phyloP scores from a whole-genome alignment of 495 filamentous ascomycete species.

The Sordaria brevicollis region DNA sequence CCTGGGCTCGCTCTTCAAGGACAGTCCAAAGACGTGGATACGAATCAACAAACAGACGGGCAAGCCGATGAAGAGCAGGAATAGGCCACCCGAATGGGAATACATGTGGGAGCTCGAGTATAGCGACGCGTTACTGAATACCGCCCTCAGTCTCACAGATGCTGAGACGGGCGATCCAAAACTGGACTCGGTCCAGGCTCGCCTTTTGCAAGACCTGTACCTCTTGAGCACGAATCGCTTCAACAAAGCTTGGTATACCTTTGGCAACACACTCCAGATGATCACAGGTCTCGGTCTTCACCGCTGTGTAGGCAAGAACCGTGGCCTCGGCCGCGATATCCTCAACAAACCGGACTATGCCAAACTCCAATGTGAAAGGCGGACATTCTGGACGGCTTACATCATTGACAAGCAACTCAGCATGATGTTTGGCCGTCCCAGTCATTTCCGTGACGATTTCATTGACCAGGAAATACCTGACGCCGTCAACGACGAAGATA shows the following conservation, averaged over 20 bases:
- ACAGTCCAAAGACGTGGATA: not conserved
- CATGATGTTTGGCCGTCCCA: constrained; percentile 43
- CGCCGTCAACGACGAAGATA: constrained; percentile 43
- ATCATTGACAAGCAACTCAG: constrained; percentile 49
- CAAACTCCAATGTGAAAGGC: constrained; percentile 30
- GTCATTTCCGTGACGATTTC: constrained; percentile 42
- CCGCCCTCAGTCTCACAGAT: constrained; percentile 6
- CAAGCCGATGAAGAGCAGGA: not conserved
- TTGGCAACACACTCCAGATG: constrained; percentile 16
- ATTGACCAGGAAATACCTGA: constrained; percentile 45
- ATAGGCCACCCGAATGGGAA: not conserved
- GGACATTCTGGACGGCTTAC: constrained; percentile 49
- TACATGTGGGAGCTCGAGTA: constrained; percentile 11
- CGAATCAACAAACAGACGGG: not conserved
- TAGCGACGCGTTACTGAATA: constrained; percentile 11
- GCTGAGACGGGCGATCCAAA: constrained; percentile 7
- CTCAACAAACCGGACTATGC: constrained; percentile 8
- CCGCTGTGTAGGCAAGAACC: constrained; percentile 11
- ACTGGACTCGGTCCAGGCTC: constrained; percentile 15
- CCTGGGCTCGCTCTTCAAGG: constrained; percentile 8
- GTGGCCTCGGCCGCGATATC: constrained; percentile 9
- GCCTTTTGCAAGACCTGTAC: constrained; percentile 17
- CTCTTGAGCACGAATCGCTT: constrained; percentile 16
- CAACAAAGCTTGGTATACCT: constrained; percentile 16
- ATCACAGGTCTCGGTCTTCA: constrained; percentile 21